A percentile compares a stretch with the other conserved stretches of the same genome.
Conservation (phyloP, 2,329 filamentous ascomycete species). For the Grosmannia penicillata region DNA sequence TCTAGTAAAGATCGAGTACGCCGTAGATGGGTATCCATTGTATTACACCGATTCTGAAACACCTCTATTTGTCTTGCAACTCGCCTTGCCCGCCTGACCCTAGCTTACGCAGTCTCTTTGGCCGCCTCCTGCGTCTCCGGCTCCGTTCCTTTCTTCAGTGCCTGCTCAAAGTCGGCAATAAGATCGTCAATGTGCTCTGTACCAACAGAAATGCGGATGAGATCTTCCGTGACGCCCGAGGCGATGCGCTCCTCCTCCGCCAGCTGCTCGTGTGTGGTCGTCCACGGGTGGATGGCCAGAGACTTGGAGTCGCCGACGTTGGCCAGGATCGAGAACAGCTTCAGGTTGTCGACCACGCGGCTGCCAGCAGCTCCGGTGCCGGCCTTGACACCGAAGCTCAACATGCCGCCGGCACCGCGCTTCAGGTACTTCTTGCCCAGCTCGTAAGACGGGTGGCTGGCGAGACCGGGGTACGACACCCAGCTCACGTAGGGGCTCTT, state of each 20-base stretch:
- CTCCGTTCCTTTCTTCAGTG: conserved; percentile 57
- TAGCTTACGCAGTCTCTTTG: too few species aligned
- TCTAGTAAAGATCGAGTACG: too few species aligned
- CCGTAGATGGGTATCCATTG: too few species aligned
- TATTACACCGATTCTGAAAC: too few species aligned
- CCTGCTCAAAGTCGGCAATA: conserved; percentile 87
- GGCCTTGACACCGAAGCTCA: conserved; percentile 89
- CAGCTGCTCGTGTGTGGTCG: conserved; percentile 87
- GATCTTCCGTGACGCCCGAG: conserved; percentile 77
- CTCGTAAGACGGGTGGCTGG: conserved; percentile 66
- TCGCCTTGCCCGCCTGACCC: too few species aligned
- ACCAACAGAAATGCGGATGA: conserved; percentile 89
- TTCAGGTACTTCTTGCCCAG: conserved; percentile 76
- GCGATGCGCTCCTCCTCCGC: conserved; percentile 63
- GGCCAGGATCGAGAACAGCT: conserved; percentile 87
- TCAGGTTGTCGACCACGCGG: conserved; percentile 85
- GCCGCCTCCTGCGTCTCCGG: conserved; percentile 15
- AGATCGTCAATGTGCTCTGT: conserved; percentile 97
- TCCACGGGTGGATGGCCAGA: conserved; percentile 88
- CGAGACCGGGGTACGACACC: conserved; percentile 86
- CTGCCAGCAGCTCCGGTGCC: conserved; percentile 61
- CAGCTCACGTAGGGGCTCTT: conserved; percentile 71
- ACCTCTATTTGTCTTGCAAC: too few species aligned
- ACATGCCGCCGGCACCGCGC: conserved; percentile 74
- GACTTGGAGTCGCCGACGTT: conserved; percentile 97